Conservation (phyloP, 1,284 basidiomycete genomes). For the Melampsora americana region DNA sequence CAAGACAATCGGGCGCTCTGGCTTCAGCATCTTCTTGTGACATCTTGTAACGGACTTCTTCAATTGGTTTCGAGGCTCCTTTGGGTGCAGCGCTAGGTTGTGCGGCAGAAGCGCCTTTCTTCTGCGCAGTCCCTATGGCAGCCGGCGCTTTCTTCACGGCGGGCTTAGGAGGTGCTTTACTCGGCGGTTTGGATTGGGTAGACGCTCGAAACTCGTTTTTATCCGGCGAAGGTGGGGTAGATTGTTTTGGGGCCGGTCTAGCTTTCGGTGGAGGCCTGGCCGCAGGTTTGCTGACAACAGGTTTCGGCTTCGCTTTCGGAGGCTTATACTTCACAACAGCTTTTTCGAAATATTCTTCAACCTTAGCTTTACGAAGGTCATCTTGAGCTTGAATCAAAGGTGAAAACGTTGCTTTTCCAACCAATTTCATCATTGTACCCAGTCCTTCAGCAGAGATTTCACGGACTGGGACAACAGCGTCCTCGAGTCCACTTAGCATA, state of each 20-base stretch:
- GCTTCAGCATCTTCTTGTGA: slow-evolving; percentile 87
- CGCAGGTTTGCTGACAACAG: slow-evolving; percentile 45
- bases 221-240: slow-evolving; percentile 15
- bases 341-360: slow-evolving; percentile 87
- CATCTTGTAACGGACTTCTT: slow-evolving; percentile 77
- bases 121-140: slow-evolving; percentile 51
- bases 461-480: slow-evolving; percentile 84
- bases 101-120: slow-evolving; percentile 59
- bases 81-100: slow-evolving; percentile 57
- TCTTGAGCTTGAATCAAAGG: slow-evolving; percentile 80
- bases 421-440: slow-evolving; percentile 92
- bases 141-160: slow-evolving; percentile 58
- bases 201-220: slow-evolving; percentile 7
- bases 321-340: slow-evolving; percentile 79
- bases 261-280: slow-evolving; percentile 47
- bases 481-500: slow-evolving; percentile 74
- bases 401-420: slow-evolving; percentile 88
- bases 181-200: slow-evolving; percentile 50
- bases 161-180: slow-evolving; percentile 60
- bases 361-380: slow-evolving; percentile 85
- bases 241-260: slow-evolving; percentile 9
- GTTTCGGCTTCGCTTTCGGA: slow-evolving; percentile 59
- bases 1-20: slow-evolving; percentile 71
- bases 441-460: slow-evolving; percentile 82
- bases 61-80: slow-evolving; percentile 59